phyloP scores from a whole-genome alignment of 106 monocot genomes.

The Posidonia australis region DNA sequence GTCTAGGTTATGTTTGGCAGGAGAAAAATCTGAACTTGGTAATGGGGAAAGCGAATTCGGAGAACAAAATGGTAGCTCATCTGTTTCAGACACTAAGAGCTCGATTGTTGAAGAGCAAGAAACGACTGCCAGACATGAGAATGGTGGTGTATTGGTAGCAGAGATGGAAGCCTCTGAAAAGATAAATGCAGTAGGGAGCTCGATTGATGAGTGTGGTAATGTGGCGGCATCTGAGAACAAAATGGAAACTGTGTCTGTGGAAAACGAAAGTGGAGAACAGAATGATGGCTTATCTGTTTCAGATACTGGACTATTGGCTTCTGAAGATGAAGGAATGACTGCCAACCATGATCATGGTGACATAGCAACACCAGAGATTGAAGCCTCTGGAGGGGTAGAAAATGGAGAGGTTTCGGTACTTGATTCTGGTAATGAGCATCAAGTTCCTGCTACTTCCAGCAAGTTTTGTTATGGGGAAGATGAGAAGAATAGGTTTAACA shows the following conservation, averaged over 20 bases:
- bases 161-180: neutral
- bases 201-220: too few relatives aligned
- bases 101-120: neutral
- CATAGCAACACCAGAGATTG: neutral
- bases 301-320: too few relatives aligned
- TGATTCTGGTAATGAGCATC: neutral
- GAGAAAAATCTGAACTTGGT: neutral
- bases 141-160: neutral
- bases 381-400: slow-evolving; percentile 1
- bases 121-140: neutral
- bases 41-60: neutral
- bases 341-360: too few relatives aligned
- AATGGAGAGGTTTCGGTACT: neutral
- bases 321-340: too few relatives aligned
- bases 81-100: too few relatives aligned
- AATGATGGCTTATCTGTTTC: too few relatives aligned
- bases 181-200: too few relatives aligned
- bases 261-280: too few relatives aligned
- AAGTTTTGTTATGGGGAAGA: slow-evolving; percentile 48
- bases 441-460: slow-evolving; percentile 1
- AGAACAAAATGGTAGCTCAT: too few relatives aligned
- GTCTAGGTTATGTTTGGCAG: slow-evolving; percentile 5
- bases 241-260: too few relatives aligned
- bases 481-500: slow-evolving; percentile 58
- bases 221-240: too few relatives aligned